phyloP scores from a whole-genome alignment of 176 grass and related monocot species.

The sorghum (Sorghum bicolor) region Sorghum_bicolor_NCBIv3 NC_012874.2:59697001-59697500 shows the following conservation, averaged over 20 bases:
- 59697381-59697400: background rate
- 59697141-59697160: background rate
- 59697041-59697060: slow-evolving; percentile 87
- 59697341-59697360: background rate
- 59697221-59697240: background rate
- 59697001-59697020: slow-evolving; percentile 85
- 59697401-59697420: background rate
- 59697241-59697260: slow-evolving; percentile 20
- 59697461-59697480: background rate
- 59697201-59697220: background rate
- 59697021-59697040: slow-evolving; percentile 94
- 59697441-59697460: background rate
- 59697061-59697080: slow-evolving; percentile 73
- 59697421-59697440: background rate
- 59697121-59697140: slow-evolving; percentile 65
- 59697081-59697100: slow-evolving; percentile 98
- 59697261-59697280: background rate
- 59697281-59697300: background rate
- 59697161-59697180: background rate
- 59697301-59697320: background rate
- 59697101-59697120: slow-evolving; percentile 73
- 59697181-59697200: background rate
- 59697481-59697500: background rate
- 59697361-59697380: background rate
- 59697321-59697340: background rate